Evolutionary conservation across 169 alveolate genomes (phyloP), one percentile per base, ranked within the genome.

Genomic region (Plasmodium blacklocki): DNA sequence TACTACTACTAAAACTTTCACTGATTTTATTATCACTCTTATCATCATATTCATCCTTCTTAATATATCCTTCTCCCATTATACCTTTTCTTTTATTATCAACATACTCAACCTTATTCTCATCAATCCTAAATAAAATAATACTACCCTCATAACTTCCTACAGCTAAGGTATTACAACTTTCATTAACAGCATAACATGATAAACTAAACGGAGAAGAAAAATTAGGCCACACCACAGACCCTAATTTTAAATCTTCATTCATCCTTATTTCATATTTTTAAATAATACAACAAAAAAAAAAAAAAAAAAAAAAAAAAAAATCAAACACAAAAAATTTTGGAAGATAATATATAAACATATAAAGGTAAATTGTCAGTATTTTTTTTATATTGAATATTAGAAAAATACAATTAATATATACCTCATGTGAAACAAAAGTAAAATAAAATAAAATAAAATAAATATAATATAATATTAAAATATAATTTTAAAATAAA

Each of bases 241-340:
- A 86, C 73, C 92, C 92, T 62, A 86, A 73, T 52, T 86, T 86
- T 86, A 86, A 86, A 62, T 86, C 92, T 66, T 86, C 92, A 32
- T 71, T 72, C 92, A 86, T 86, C 39, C 50, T 86, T 80, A 67
- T 56, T 66, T 86, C 92, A 86, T 86, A 72, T 49, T 86, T 71
- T 52, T 39, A 50, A 32, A 67, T 29, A 67, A 26, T 43, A 49
- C 67, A 78, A 18, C 62, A 45, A 32, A 43, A 15, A 43, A 19
- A 68, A 47, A 4, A 47, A 68, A 64, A 60, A 2, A 60, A 26
- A 64, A 23, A 64, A n/a, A 64, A n/a, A 23, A 12, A 39, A 39
- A 64, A 26, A 26, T 1, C 0, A 21, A 63, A 29, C 0, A 63
- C 0, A 29, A 29, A 29, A 21, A 29, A 6, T 9, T 9, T 11